Evolutionary conservation across 352 stramenopile genomes (phyloP).

Genomic region (Globisporangium acanthophoron): DNA sequence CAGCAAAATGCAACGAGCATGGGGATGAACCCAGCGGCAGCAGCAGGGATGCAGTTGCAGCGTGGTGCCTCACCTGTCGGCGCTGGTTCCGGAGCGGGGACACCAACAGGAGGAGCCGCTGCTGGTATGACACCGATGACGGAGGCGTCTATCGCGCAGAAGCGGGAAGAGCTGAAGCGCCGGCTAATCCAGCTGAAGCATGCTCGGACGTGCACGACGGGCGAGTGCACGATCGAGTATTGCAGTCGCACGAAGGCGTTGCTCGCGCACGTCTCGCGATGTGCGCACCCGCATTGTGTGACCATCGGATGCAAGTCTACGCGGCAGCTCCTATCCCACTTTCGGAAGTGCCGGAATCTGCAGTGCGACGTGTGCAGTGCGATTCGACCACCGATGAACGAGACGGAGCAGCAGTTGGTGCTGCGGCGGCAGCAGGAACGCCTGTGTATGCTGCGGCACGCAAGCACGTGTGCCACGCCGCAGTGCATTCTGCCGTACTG

Average conservation of each 20-base stretch:
- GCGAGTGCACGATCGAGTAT: constrained; percentile 75
- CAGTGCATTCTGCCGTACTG: constrained; percentile 82
- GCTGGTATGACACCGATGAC: constrained; percentile 67
- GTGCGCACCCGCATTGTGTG: constrained; percentile 79
- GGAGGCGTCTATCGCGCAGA: constrained; percentile 78
- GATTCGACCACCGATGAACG: constrained; percentile 85
- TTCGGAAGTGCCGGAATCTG: constrained; percentile 84
- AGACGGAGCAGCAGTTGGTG: constrained; percentile 81
- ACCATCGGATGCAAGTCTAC: constrained; percentile 87
- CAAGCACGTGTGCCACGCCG: constrained; percentile 62
- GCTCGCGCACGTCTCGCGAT: constrained; percentile 76
- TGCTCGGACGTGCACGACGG: constrained; percentile 69
- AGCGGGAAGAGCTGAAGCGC: constrained; percentile 80
- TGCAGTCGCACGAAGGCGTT: constrained; percentile 78
- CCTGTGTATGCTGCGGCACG: constrained; percentile 84
- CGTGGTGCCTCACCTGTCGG: constrained; percentile 11
- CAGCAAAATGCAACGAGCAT: constrained; percentile 18
- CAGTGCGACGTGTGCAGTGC: constrained; percentile 85
- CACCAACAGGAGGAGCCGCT: constrained; percentile 22
- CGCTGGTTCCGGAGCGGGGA: constrained; percentile 13
- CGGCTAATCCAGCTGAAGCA: constrained; percentile 86
- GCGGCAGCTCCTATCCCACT: constrained; percentile 80
- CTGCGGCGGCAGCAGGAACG: constrained; percentile 81
- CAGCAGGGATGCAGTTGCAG: constrained; percentile 11
- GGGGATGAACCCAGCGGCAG: constrained; percentile 9